These are phyloP conservation scores for Fraxinus americana DNA, from an alignment of 257 asterid species.

Conservation along the genomic window DNA sequence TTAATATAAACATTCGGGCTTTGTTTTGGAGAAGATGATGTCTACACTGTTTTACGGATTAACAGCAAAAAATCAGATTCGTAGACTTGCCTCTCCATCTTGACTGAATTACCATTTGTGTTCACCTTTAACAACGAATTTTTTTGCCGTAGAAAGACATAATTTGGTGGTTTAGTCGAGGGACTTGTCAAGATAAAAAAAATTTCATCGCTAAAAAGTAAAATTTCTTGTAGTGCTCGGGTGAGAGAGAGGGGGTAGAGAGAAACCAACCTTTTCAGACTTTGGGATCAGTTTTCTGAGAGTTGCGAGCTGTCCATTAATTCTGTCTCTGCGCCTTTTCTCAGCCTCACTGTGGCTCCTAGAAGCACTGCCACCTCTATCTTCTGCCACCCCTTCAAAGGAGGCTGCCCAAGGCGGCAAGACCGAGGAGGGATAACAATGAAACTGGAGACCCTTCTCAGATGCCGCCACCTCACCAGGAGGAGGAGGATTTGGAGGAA, in stretches of 20 bases:
- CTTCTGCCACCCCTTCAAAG: conserved; percentile 36
- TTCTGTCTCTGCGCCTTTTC: conserved; percentile 19
- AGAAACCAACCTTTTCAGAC: conserved; percentile 33
- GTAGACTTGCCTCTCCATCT: no score
- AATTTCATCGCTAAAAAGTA: no score
- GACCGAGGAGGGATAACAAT: conserved; percentile 27
- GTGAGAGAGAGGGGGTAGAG: neutral
- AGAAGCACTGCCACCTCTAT: conserved; percentile 36
- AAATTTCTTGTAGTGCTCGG: neutral
- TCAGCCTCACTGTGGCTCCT: conserved; percentile 18
- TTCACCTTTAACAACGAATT: no score
- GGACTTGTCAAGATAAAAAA: no score
- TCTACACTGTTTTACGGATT: neutral
- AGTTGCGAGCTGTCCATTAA: conserved; percentile 10
- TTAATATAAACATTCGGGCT: neutral
- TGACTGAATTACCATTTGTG: no score
- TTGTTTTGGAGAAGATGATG: neutral
- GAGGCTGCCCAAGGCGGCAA: conserved; percentile 35
- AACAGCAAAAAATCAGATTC: no score
- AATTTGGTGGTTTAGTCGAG: no score
- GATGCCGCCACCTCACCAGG: conserved; percentile 22
- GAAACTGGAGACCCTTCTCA: conserved; percentile 21
- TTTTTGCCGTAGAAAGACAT: no score
- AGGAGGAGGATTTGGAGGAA: conserved; percentile 12
- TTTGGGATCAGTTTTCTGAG: conserved; percentile 19